Base-by-base conservation (phyloP, 1,284 basidiomycete species). In the Anthracocystis panici-leucophaei region DNA sequence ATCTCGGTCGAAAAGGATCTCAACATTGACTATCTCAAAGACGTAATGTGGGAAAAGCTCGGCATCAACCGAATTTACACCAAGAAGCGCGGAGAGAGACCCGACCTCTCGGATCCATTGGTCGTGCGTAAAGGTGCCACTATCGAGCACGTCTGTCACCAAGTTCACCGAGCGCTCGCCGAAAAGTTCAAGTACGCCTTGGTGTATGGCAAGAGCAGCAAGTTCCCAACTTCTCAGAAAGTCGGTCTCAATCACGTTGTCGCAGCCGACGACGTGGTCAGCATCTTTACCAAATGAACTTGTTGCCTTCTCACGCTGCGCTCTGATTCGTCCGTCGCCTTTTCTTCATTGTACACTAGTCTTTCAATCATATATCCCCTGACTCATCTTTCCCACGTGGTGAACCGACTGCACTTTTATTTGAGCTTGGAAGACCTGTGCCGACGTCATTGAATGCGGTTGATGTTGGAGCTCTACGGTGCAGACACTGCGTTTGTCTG, bases 1-100 rank as follows among this genome's bases (percentile, higher is more conserved):
- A 97, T 97, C 84, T 94, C 92, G 81, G 97, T 95, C 85, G 94
- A 97, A 86, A 89, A 94, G 88, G 91, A 91, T 81, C 88, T 97
- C 59, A 95, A 97, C 92, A 85, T 98, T 64, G 92, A 94, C 83
- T 92, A 93, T 84, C 89, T 98, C 33, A 89, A 95, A 67, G 94
- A 94, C 70, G 89, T 91, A 44, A 93, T 97, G 72, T 98, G 96
- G 95, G 79, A 82, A 42, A 65, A 77, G 64, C 76, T 83, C 49
- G 56, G 51, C 23, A 77, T 83, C 51, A 69, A 77, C 55, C 79
- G 78, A 57, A 91, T 97, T 59, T 98, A 97, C 86, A 97, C 95
- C 2, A 98, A 97, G 87, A 95, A 95, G 86, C 90, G 96, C 51
- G 96, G 95, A n/a, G 92, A 89, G 35, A 55, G 79, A 77, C 94